phyloP scores from a whole-genome alignment of 345 rosid species.

The Balakata baccata region DNA sequence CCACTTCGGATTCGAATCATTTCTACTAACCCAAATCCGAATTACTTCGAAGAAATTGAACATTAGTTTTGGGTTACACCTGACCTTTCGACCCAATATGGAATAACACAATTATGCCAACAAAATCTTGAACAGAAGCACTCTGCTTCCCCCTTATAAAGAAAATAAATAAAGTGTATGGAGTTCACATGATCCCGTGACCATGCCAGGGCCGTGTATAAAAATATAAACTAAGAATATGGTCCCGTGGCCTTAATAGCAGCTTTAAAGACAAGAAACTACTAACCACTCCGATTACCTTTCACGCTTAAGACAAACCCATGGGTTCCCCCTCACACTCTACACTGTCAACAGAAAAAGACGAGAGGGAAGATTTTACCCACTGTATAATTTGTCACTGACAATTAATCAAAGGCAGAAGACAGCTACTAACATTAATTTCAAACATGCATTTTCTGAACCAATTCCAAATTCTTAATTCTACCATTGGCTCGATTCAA shows the following conservation, averaged over 20 bases:
- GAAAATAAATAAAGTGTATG: too few species aligned
- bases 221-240: not conserved
- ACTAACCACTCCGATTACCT: not conserved
- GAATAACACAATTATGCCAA: not conserved
- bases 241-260: not conserved
- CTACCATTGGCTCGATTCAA: too few species aligned
- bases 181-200: not conserved
- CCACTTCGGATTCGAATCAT: not conserved
- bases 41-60: too few species aligned
- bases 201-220: not conserved
- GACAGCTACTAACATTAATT: too few species aligned
- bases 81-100: too few species aligned
- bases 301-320: too few species aligned
- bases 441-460: too few species aligned
- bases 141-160: not conserved
- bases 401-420: not conserved
- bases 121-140: not conserved
- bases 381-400: too few species aligned
- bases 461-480: too few species aligned
- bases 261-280: not conserved
- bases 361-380: not conserved
- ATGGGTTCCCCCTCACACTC: not conserved
- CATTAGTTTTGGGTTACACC: too few species aligned
- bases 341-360: not conserved
- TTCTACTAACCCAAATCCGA: not conserved